Evolutionary conservation across 2,329 filamentous ascomycete species (phyloP).

Genomic region (Podosphaera fusca): DNA sequence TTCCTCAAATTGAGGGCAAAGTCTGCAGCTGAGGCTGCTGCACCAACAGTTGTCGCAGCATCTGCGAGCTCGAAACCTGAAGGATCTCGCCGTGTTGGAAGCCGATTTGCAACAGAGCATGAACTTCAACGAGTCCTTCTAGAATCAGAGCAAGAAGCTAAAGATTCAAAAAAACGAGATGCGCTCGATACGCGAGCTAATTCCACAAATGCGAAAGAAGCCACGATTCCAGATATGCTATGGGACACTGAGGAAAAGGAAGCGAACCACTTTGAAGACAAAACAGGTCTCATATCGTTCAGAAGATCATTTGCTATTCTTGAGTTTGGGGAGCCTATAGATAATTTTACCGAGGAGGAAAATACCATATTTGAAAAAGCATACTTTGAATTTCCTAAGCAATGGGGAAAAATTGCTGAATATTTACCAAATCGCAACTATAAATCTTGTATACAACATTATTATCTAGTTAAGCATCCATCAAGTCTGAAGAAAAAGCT

Average conservation of each 20-base stretch:
- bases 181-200: conserved; percentile 40
- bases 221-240: conserved; percentile 47
- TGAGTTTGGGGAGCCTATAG: conserved; percentile 46
- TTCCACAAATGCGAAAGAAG: conserved; percentile 55
- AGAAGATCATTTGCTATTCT: conserved; percentile 46
- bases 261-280: conserved; percentile 37
- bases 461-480: conserved; percentile 58
- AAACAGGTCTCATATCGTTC: conserved; percentile 38
- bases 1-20: conserved; percentile 11
- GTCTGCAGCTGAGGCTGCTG: conserved; percentile 11
- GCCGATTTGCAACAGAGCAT: conserved; percentile 45
- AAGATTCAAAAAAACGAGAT: conserved; percentile 46
- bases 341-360: conserved; percentile 56
- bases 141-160: conserved; percentile 47
- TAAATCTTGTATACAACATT: conserved; percentile 64
- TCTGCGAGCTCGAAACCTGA: conserved; percentile 34
- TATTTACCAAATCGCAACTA: conserved; percentile 45
- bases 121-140: conserved; percentile 50
- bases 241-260: conserved; percentile 36
- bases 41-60: conserved; percentile 6
- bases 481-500: conserved; percentile 57
- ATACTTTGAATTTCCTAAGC: conserved; percentile 56
- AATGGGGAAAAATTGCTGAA: conserved; percentile 58
- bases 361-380: conserved; percentile 46
- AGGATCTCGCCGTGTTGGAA: conserved; percentile 24